Base-by-base conservation (phyloP, 2,329 filamentous ascomycete genomes). In the Colletotrichum acutatum region DNA sequence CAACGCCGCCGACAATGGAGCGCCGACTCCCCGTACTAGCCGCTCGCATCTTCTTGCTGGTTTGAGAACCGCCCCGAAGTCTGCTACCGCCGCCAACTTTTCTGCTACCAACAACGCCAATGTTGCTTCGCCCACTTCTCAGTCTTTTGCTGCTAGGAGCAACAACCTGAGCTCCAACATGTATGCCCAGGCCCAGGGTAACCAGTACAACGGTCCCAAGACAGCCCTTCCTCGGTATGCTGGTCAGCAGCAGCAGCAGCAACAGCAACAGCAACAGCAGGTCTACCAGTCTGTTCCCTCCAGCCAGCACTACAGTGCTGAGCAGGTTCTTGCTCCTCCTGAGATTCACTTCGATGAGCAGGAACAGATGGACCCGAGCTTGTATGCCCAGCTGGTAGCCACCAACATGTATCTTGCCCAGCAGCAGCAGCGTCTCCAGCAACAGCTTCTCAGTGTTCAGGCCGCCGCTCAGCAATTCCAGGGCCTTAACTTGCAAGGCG, bases 31-130 rank as follows among this genome's bases (percentile, higher is more conserved):
- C 74, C 93, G 96, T 79, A 98, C 96, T 67, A 98, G 95, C 84
- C 94, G 97, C 76, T 97, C 95, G 76, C 97, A 99, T 81, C 90
- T 99, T 76, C 91, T 99, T 79, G 96, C 96, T 74, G 96, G 96
- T 70, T 89, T 99, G 74, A 92, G 97, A 80, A 99, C 97, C 75
- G 95, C 95, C 63, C 97, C 97, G 49, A 98, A 98, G 88, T 95
- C 93, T 61, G 89, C 91, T 34, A 89, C 88, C n/a, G 90, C 92
- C 24, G 89, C 92, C 52, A 92, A 91, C 58, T 93, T 95, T 76
- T 68, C 71, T 46, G 91, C 90, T 68, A 91, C 93, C 75, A 92
- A 94, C 58, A 68, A 67, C n/a, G 78, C 80, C 54, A 68, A 67
- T 16, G 78, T 81, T n/a, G 76, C 78, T 22, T 84, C 84, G 14